Evolutionary conservation across 2,329 filamentous ascomycete species (phyloP).

Genomic region (Colletotrichum sojae): DNA sequence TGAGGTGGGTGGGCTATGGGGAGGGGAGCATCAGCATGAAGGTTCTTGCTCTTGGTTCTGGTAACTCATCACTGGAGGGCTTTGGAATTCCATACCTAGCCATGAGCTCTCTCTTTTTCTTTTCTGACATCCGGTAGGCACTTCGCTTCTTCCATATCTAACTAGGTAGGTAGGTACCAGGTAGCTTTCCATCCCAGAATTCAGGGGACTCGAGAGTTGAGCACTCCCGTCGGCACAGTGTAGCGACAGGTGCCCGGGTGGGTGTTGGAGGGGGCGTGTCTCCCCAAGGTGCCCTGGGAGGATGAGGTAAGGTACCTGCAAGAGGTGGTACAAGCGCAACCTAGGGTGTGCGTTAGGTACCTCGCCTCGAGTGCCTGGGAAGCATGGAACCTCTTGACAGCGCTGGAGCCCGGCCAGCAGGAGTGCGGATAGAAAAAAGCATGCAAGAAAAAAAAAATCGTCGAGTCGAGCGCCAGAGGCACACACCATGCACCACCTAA

Average conservation of each 20-base stretch:
- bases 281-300: constrained; percentile 11
- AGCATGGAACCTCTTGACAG: background rate
- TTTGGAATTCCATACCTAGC: no score
- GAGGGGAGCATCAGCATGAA: background rate
- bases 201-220: constrained; percentile 25
- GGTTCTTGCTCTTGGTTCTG: background rate
- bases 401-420: constrained; percentile 15
- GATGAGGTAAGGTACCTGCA: constrained; percentile 17
- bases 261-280: constrained; percentile 34
- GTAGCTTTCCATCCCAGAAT: constrained; percentile 3
- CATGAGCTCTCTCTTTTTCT: no score
- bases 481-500: background rate
- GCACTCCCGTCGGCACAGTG: constrained; percentile 2
- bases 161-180: no score
- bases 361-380: background rate
- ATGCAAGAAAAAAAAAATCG: constrained; percentile 7
- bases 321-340: constrained; percentile 35
- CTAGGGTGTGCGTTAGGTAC: background rate
- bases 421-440: constrained; percentile 32
- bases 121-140: no score
- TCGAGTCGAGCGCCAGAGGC: background rate
- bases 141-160: background rate
- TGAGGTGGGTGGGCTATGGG: background rate
- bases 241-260: constrained; percentile 4
- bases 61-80: no score